phyloP scores from a whole-genome alignment of 805 yeast genomes.

The Kodamaea restingae region DNA sequence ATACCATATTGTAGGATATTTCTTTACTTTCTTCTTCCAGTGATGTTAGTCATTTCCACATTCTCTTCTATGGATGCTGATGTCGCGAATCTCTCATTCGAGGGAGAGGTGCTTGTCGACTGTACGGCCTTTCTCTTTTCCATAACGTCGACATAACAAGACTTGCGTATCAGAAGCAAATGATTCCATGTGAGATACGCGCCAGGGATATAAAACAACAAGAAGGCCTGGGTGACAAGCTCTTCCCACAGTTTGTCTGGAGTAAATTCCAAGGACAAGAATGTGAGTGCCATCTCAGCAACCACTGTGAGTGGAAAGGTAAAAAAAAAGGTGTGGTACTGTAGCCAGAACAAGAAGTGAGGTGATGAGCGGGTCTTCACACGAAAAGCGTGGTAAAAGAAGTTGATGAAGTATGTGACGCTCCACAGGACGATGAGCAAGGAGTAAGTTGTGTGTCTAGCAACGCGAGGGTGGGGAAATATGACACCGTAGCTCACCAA shows the following conservation, averaged over 20 bases:
- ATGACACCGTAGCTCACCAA: conserved; percentile 42
- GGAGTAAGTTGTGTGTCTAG: conserved; percentile 40
- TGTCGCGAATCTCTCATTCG: not conserved
- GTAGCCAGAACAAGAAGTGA: conserved; percentile 31
- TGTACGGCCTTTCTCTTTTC: conserved; percentile 6
- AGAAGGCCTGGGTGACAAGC: conserved; percentile 19
- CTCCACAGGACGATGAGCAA: conserved; percentile 37
- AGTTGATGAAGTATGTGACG: conserved; percentile 29
- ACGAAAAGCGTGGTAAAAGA: conserved; percentile 32
- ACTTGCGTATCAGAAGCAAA: conserved; percentile 18
- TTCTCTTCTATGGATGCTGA: not conserved
- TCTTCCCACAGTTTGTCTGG: conserved; percentile 20
- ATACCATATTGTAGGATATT: too few relatives aligned
- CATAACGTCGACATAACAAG: conserved; percentile 20
- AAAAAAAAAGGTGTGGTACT: conserved; percentile 31
- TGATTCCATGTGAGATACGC: conserved; percentile 34
- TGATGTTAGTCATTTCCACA: not conserved
- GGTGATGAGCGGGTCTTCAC: conserved; percentile 36
- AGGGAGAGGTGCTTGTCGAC: not conserved
- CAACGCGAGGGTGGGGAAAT: conserved; percentile 38
- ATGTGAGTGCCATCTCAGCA: conserved; percentile 33
- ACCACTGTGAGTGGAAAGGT: conserved; percentile 31
- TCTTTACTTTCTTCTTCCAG: not conserved
- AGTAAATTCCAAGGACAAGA: conserved; percentile 35
- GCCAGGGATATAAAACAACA: conserved; percentile 33